Evolutionary conservation across 2,329 filamentous ascomycete genomes (phyloP).

Genomic region (Sclerotinia minor): DNA sequence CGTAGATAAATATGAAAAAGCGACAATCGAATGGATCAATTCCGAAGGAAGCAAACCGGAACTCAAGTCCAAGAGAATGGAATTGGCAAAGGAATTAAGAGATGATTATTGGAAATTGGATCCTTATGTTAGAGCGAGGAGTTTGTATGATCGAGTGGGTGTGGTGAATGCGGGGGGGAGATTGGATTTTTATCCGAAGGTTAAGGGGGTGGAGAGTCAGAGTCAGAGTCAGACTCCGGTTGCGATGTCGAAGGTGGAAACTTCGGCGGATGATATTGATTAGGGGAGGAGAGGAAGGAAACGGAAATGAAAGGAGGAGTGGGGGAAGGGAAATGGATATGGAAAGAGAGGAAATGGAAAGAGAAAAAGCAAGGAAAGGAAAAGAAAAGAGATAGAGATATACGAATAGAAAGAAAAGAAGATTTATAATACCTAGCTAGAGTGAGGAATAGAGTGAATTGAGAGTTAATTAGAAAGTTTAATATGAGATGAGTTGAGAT

Average conservation of each 20-base stretch:
- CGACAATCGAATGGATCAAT: conserved; percentile 73
- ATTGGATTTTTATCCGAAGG: conserved; percentile 66
- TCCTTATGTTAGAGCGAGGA: conserved; percentile 78
- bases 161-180: conserved; percentile 67
- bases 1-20: conserved; percentile 71
- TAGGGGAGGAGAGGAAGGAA: conserved; percentile 23
- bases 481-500: background rate
- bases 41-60: conserved; percentile 45
- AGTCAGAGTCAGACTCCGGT: conserved; percentile 28
- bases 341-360: background rate
- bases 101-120: conserved; percentile 88
- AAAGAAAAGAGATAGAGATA: background rate
- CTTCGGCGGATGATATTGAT: conserved; percentile 38
- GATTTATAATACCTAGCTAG: background rate
- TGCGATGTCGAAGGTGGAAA: background rate
- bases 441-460: background rate
- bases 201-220: conserved; percentile 22
- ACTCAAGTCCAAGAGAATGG: conserved; percentile 58
- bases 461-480: background rate
- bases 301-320: background rate
- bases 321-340: too few species aligned
- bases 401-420: background rate
- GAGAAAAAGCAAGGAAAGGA: too few species aligned
- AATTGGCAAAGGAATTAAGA: conserved; percentile 62
- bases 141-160: conserved; percentile 80